phyloP scores from a whole-genome alignment of 2,329 filamentous ascomycete species.

The Stagonosporopsis rhizophila region DNA sequence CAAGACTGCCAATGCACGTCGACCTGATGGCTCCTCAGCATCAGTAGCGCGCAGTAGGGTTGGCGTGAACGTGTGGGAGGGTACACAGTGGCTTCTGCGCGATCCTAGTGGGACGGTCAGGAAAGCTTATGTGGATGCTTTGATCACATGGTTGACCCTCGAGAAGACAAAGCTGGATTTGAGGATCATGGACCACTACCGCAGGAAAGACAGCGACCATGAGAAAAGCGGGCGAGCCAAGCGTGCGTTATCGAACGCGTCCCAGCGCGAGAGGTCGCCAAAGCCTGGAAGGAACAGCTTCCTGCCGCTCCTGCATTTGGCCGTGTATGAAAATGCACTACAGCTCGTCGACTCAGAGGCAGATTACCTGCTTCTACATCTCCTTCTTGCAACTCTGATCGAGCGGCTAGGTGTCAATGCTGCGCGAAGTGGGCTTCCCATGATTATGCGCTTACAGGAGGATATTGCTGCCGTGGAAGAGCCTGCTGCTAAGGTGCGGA shows the following conservation, averaged over 20 bases:
- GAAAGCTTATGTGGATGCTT: constrained; percentile 82
- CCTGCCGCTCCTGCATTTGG: constrained; percentile 80
- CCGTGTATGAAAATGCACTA: constrained; percentile 86
- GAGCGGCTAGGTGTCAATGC: constrained; percentile 83
- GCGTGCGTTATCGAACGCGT: constrained; percentile 73
- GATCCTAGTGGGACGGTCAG: constrained; percentile 80
- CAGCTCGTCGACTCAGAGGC: constrained; percentile 68
- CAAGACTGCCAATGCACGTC: constrained; percentile 71
- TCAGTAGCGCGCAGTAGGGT: constrained; percentile 76
- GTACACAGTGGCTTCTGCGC: constrained; percentile 90
- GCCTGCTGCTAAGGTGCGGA: constrained; percentile 74
- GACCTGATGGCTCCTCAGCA: constrained; percentile 51
- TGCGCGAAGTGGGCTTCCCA: constrained; percentile 77
- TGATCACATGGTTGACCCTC: constrained; percentile 83
- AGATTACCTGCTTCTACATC: constrained; percentile 78
- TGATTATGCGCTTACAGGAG: constrained; percentile 88
- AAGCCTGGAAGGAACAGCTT: constrained; percentile 71
- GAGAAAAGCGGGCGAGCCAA: constrained; percentile 58
- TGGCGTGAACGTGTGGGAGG: constrained; percentile 87
- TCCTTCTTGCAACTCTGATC: constrained; percentile 77
- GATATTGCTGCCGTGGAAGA: constrained; percentile 74
- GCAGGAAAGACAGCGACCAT: constrained; percentile 50
- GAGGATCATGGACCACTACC: constrained; percentile 65
- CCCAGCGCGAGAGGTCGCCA: constrained; percentile 64
- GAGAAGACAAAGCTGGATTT: constrained; percentile 75